Conservation (phyloP, 306 rosid species). For the Alnus glutinosa region DNA sequence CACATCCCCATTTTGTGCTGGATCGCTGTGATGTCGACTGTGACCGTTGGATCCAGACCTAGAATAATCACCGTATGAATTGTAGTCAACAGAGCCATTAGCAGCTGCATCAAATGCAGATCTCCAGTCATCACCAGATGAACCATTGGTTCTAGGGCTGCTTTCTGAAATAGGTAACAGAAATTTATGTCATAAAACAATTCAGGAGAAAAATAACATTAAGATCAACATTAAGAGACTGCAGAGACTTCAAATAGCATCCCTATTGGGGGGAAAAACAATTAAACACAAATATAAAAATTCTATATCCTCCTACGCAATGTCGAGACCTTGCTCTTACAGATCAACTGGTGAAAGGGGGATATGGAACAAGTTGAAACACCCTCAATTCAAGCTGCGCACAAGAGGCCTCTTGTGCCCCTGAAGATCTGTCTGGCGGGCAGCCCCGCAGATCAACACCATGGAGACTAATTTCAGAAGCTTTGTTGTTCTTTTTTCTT, state of each 20-base stretch:
- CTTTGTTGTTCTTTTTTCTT: no score
- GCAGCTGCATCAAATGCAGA: constrained; percentile 95
- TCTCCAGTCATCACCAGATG: constrained; percentile 88
- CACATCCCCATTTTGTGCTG: constrained; percentile 79
- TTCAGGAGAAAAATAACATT: neutral
- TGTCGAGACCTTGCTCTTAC: neutral
- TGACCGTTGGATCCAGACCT: constrained; percentile 84
- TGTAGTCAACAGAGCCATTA: constrained; percentile 54
- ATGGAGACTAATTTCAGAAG: no score
- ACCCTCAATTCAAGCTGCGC: no score
- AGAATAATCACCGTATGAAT: constrained; percentile 31
- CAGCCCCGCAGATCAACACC: no score
- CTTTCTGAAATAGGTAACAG: constrained; percentile 53
- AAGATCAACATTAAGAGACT: neutral
- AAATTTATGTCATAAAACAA: constrained; percentile 12
- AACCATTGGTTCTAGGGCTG: constrained; percentile 72
- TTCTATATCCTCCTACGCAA: neutral
- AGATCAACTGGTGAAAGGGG: neutral
- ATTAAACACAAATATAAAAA: neutral
- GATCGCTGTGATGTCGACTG: constrained; percentile 68
- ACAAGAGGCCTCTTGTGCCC: no score
- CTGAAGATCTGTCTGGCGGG: no score
- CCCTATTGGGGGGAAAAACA: neutral
- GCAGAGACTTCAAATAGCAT: neutral
- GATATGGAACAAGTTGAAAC: no score